These are phyloP conservation scores for Artemisia annua DNA, from an alignment of 129 eudicot genomes.

Conservation along the genomic window DNA sequence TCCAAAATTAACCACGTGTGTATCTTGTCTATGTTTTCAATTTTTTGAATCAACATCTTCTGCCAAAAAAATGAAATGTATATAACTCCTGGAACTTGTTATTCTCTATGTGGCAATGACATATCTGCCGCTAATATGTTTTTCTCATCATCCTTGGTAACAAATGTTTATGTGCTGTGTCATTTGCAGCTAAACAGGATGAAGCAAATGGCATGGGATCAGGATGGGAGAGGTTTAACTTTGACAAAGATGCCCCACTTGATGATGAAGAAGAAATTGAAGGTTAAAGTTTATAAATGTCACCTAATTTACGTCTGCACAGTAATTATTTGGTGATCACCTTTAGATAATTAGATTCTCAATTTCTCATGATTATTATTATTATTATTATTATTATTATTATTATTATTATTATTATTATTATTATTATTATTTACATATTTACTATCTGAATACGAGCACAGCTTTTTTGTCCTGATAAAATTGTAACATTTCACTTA, in stretches of 20 bases:
- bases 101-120: neutral
- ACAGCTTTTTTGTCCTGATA: neutral
- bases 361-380: too few relatives aligned
- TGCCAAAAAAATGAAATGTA: too few relatives aligned
- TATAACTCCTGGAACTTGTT: too few relatives aligned
- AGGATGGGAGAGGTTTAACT: slow-evolving; percentile 96
- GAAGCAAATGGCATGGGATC: slow-evolving; percentile 66
- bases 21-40: too few relatives aligned
- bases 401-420: too few relatives aligned
- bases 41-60: neutral
- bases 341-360: slow-evolving; percentile 4
- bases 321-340: neutral
- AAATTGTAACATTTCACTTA: neutral
- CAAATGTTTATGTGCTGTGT: neutral
- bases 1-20: neutral
- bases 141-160: neutral
- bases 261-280: slow-evolving; percentile 92
- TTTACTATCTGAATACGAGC: neutral
- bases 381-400: too few relatives aligned
- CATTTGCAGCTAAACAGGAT: slow-evolving; percentile 72
- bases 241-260: slow-evolving; percentile 94
- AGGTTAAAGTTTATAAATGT: slow-evolving; percentile 43
- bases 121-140: neutral
- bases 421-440: too few relatives aligned
- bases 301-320: neutral